phyloP scores from a whole-genome alignment of 2,329 filamentous ascomycete genomes.

The Colletotrichum sp. region DNA sequence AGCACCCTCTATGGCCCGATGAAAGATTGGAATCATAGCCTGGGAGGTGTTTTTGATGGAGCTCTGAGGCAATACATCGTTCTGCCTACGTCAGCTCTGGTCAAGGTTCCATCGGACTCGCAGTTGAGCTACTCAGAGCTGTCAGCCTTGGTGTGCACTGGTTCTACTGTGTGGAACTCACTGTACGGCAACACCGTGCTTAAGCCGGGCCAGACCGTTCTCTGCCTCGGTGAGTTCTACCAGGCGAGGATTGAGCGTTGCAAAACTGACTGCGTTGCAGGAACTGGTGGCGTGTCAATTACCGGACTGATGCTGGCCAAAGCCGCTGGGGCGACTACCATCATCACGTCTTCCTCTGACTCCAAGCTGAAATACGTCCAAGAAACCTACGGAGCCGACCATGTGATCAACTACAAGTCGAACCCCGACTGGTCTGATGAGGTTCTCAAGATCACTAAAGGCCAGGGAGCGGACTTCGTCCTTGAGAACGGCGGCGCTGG shows the following conservation, averaged over 20 bases:
- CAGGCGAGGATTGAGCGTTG: neutral
- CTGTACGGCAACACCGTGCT: slow-evolving; percentile 46
- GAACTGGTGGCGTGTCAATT: slow-evolving; percentile 52
- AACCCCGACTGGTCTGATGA: slow-evolving; percentile 49
- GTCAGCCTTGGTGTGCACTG: slow-evolving; percentile 46
- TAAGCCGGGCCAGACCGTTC: slow-evolving; percentile 43
- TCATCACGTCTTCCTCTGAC: slow-evolving; percentile 56
- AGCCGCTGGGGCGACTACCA: slow-evolving; percentile 47
- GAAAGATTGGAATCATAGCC: slow-evolving; percentile 23
- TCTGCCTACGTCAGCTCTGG: slow-evolving; percentile 41
- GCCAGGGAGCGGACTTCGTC: slow-evolving; percentile 46
- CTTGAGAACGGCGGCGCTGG: slow-evolving; percentile 44
- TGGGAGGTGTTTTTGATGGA: slow-evolving; percentile 39
- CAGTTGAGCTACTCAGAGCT: slow-evolving; percentile 38
- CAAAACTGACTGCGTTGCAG: slow-evolving; percentile 25
- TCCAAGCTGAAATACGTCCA: slow-evolving; percentile 45
- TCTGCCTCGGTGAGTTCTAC: slow-evolving; percentile 33
- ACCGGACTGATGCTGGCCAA: slow-evolving; percentile 51
- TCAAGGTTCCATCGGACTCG: slow-evolving; percentile 42
- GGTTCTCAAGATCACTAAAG: slow-evolving; percentile 46
- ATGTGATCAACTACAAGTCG: slow-evolving; percentile 54
- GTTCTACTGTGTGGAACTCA: slow-evolving; percentile 52
- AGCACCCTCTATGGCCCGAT: slow-evolving; percentile 30
- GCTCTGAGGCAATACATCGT: slow-evolving; percentile 46
- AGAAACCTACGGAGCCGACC: slow-evolving; percentile 43